phyloP scores from a whole-genome alignment of 2,329 filamentous ascomycete species.

The Colletotrichum abscissum region DNA sequence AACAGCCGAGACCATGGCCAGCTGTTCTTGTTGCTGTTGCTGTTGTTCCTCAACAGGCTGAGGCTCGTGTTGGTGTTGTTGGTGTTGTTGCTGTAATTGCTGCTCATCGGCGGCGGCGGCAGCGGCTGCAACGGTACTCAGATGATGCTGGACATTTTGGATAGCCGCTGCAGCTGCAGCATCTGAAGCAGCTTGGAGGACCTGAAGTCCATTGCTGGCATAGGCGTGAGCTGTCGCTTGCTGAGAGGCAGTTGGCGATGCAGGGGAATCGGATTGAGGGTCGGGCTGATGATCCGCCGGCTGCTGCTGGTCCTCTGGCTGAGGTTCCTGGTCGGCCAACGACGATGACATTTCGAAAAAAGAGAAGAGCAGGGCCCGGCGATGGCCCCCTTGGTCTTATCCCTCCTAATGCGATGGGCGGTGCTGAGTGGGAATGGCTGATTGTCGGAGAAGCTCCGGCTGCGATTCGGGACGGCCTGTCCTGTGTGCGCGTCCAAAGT shows the following conservation, averaged over 20 bases:
- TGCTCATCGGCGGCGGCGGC: constrained; percentile 34
- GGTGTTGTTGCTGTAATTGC: constrained; percentile 19
- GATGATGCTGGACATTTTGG: constrained; percentile 49
- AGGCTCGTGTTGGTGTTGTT: neutral
- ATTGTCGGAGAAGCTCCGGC: constrained; percentile 57
- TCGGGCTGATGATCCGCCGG: constrained; percentile 9
- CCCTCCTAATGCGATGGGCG: constrained; percentile 15
- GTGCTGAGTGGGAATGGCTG: constrained; percentile 46
- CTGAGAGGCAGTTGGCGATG: constrained; percentile 30
- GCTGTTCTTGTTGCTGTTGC: constrained; percentile 18
- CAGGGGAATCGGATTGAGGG: constrained; percentile 38
- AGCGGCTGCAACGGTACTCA: constrained; percentile 40
- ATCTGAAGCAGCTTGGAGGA: constrained; percentile 58
- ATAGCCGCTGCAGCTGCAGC: constrained; percentile 51
- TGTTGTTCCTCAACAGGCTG: constrained; percentile 9
- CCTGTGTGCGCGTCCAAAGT: neutral
- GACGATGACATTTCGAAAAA: constrained; percentile 18
- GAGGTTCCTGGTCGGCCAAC: constrained; percentile 15
- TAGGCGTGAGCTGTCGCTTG: constrained; percentile 52
- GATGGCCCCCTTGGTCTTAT: constrained; percentile 19
- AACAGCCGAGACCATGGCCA: neutral
- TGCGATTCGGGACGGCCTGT: constrained; percentile 18
- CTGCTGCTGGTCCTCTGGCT: constrained; percentile 9
- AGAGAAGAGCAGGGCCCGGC: neutral
- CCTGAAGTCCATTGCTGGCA: constrained; percentile 58